A percentile compares a stretch with the other conserved stretches of the same genome.
These are phyloP conservation scores for Ananas comosus DNA, from an alignment of 176 grass and related monocot species.

Conservation along the genomic window DNA sequence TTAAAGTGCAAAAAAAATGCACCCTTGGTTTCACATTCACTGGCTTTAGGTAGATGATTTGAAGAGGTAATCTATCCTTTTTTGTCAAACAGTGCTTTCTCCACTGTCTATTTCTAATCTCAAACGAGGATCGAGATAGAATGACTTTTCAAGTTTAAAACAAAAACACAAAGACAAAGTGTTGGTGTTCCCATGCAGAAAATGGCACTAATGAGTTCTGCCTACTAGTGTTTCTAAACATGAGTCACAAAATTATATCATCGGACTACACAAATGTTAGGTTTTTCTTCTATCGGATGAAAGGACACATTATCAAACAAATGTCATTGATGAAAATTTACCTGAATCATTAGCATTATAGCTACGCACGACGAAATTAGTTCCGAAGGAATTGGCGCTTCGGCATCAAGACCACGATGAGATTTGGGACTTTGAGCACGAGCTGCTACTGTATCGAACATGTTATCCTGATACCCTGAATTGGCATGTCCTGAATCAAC, in stretches of 20 bases:
- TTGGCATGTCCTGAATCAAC: constrained; percentile 58
- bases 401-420: constrained; percentile 27
- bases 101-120: no score
- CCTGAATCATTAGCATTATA: constrained; percentile 90
- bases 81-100: no score
- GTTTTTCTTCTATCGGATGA: no score
- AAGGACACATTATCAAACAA: not conserved
- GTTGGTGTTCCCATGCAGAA: not conserved
- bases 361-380: constrained; percentile 80
- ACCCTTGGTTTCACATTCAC: no score
- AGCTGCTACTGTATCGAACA: constrained; percentile 18
- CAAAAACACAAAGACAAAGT: not conserved
- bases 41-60: no score
- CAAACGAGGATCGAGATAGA: not conserved
- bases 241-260: not conserved
- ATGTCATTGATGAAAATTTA: constrained; percentile 19
- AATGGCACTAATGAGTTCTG: not conserved
- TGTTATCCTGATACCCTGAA: constrained; percentile 47
- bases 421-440: constrained; percentile 28
- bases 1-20: no score
- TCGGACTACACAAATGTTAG: not conserved
- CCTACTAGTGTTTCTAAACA: not conserved
- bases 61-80: no score
- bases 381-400: constrained; percentile 51
- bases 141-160: not conserved